A percentile compares a stretch with the other conserved stretches of the same genome.
phyloP scores from a whole-genome alignment of 345 rosid genomes.

The Eucalyptus curtisii region DNA sequence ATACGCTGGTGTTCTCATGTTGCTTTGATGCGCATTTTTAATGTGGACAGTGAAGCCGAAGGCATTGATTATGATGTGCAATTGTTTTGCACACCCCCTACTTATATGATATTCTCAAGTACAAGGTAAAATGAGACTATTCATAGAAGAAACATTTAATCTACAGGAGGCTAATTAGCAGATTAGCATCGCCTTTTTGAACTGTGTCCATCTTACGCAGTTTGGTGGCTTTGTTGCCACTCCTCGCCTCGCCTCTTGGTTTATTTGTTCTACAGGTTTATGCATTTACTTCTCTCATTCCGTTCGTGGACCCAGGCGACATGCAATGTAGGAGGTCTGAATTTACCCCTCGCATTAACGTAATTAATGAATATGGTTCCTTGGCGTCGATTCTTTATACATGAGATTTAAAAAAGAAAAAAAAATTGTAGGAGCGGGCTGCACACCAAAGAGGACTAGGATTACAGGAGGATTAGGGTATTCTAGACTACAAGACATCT shows the following conservation, averaged over 20 bases:
- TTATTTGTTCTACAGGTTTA: not conserved
- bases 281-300: not conserved
- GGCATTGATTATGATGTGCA: not conserved
- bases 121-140: not conserved
- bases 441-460: not conserved
- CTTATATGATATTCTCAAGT: not conserved
- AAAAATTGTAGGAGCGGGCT: not conserved
- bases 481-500: not conserved
- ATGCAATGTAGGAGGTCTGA: not conserved
- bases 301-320: not conserved
- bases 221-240: not conserved
- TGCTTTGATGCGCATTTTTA: not conserved
- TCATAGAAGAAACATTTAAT: not conserved
- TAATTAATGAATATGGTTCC: not conserved
- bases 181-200: not conserved
- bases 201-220: not conserved
- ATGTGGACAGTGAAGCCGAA: not conserved
- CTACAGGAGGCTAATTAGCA: not conserved
- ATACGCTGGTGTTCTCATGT: not conserved
- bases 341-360: not conserved
- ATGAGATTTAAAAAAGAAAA: not conserved
- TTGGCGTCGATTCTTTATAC: not conserved
- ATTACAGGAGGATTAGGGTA: not conserved
- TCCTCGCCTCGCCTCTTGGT: not conserved
- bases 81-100: not conserved